Base-by-base conservation (phyloP, 257 asterid genomes). In the Misopates orontium region DNA sequence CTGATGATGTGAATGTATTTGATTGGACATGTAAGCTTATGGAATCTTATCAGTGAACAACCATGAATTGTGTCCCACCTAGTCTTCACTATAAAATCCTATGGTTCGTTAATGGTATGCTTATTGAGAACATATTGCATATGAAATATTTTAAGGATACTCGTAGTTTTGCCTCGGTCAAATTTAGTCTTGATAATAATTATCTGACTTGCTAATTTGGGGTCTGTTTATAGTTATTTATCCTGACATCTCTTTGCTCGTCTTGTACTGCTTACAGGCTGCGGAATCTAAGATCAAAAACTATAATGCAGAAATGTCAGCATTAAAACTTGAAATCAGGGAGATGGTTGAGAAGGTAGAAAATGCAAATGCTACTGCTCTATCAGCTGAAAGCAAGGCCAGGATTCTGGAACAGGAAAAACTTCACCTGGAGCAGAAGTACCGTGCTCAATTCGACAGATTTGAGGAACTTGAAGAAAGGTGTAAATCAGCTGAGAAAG, bases 341-440 rank as follows among this genome's bases (percentile, higher is more conserved):
- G 84, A 87, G 57, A 68, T 90, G 47, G 56, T 60, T 57, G 92
- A 90, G 66, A 93, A 82, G 73, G 71, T 86, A 40, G 96, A 90
- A 44, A 76, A 39, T 61, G 76, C 87, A 60, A 82, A 80, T 57
- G 73, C 87, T 32, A 50, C 72, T 23, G 90, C 90, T 55, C 83
- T 77, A 75, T 85, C 95, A 57, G 89, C 87, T 66, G 95, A 90
- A 78, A 78, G 82, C 81, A 85, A 93, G 67, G 95, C 86, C 12
- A 75, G 82, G 70, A 87, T 79, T 53, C 79, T 93, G 78, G 96
- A 87, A 78, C 96, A 90, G 76, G 94, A 87, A 78, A 90, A 90
- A 47, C 62, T 71, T 56, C 84, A 87, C 78, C 80, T 93, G 71
- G 92, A 93, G 82, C 96, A 93, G 76, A 88, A 82, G 68, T 93